Conservation (phyloP, 345 rosid genomes). For the Geranium rotundifolium region DNA sequence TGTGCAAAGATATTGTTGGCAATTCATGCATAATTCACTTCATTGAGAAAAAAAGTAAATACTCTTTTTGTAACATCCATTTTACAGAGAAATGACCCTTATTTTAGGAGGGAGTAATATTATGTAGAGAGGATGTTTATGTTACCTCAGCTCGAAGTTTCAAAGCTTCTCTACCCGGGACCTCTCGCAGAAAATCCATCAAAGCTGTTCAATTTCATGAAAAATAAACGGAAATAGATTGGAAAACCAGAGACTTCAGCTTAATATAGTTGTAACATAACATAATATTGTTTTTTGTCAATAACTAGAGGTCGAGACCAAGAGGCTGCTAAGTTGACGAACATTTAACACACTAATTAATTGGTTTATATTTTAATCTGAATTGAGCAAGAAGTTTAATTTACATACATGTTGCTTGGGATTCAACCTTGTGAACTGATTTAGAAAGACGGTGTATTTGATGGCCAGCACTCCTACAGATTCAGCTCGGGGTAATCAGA, state of each 20-base stretch:
- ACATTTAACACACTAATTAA: too few relatives aligned
- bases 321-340: background rate
- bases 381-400: background rate
- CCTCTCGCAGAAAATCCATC: slow-evolving; percentile 85
- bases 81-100: too few relatives aligned
- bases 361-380: too few relatives aligned
- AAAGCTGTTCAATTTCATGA: slow-evolving; percentile 36
- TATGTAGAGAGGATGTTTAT: background rate
- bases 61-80: too few relatives aligned
- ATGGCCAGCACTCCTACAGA: slow-evolving; percentile 60
- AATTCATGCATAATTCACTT: too few relatives aligned
- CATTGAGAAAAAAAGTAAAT: too few relatives aligned
- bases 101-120: background rate
- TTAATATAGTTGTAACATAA: too few relatives aligned
- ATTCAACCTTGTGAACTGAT: slow-evolving; percentile 65
- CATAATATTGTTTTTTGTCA: too few relatives aligned
- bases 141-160: slow-evolving; percentile 91
- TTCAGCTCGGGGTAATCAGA: slow-evolving; percentile 8
- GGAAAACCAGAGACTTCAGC: background rate
- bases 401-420: slow-evolving; percentile 59
- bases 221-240: background rate
- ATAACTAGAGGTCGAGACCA: background rate
- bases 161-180: slow-evolving; percentile 81
- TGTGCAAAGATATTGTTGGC: too few relatives aligned
- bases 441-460: slow-evolving; percentile 58